Conservation (phyloP, 1,284 basidiomycete genomes). For the Leucocoprinus gongylophorus region DNA sequence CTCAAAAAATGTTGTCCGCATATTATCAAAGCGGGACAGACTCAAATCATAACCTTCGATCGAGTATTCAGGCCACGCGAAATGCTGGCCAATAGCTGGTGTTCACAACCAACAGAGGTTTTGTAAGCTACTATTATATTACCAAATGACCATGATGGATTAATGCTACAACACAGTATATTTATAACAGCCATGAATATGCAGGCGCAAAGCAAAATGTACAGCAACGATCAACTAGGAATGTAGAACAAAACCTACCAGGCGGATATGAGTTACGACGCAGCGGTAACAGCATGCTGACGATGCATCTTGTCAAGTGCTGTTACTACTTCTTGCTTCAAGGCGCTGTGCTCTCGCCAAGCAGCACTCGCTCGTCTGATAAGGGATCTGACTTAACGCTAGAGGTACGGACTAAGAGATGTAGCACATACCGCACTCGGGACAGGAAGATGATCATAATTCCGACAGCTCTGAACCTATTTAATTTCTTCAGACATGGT, state of each 20-base stretch:
- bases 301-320: slow-evolving; percentile 67
- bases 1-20: slow-evolving; percentile 60
- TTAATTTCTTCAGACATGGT: slow-evolving; percentile 30
- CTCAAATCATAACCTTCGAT: slow-evolving; percentile 19
- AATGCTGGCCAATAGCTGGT: background rate
- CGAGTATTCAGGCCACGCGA: background rate
- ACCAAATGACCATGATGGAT: background rate
- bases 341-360: slow-evolving; percentile 56
- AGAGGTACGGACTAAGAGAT: background rate
- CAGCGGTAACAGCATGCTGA: slow-evolving; percentile 31
- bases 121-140: background rate
- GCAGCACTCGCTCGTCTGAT: slow-evolving; percentile 47
- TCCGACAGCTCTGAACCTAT: slow-evolving; percentile 53
- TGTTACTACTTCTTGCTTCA: slow-evolving; percentile 52
- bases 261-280: slow-evolving; percentile 13
- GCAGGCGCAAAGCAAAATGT: slow-evolving; percentile 8
- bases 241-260: slow-evolving; percentile 8
- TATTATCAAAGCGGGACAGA: slow-evolving; percentile 36
- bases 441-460: slow-evolving; percentile 59
- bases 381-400: background rate
- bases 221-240: slow-evolving; percentile 19
- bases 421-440: slow-evolving; percentile 56
- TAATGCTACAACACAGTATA: slow-evolving; percentile 12
- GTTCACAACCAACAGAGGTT: background rate
- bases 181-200: slow-evolving; percentile 3